These are phyloP conservation scores for Sordaria brevicollis DNA, from an alignment of 495 filamentous ascomycete species.

Conservation along the genomic window DNA sequence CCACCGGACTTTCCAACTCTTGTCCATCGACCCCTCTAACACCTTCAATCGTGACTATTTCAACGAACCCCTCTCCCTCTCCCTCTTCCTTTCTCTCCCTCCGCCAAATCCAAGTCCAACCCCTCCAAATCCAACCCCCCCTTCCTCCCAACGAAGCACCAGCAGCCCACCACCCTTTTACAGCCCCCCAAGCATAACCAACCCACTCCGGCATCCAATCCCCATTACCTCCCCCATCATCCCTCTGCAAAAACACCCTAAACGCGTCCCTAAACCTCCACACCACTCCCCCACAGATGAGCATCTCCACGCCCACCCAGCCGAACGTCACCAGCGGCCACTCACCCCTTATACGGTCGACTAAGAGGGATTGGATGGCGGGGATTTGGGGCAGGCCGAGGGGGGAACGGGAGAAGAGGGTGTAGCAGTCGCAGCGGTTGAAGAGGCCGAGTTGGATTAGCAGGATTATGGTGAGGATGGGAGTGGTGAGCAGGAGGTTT, in stretches of 20 bases:
- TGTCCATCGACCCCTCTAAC: too few relatives aligned
- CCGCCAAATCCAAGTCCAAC: too few relatives aligned
- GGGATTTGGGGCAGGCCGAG: slow-evolving; percentile 6
- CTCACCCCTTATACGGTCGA: slow-evolving; percentile 1
- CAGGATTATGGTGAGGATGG: background rate
- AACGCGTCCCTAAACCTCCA: slow-evolving; percentile 4
- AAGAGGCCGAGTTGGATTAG: slow-evolving; percentile 9
- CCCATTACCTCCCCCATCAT: background rate
- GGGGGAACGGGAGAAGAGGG: slow-evolving; percentile 2
- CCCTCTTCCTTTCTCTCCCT: too few relatives aligned
- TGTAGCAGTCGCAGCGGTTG: slow-evolving; percentile 10
- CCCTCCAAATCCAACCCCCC: too few relatives aligned
- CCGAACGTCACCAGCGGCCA: slow-evolving; percentile 8
- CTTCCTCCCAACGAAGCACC: too few relatives aligned
- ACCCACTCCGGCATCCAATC: too few relatives aligned
- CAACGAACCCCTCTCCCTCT: too few relatives aligned
- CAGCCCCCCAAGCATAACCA: too few relatives aligned
- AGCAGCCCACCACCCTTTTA: too few relatives aligned
- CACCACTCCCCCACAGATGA: background rate
- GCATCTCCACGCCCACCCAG: slow-evolving; percentile 5
- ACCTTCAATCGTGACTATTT: too few relatives aligned
- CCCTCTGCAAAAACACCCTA: slow-evolving; percentile 5
- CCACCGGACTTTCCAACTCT: too few relatives aligned
- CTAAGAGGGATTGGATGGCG: slow-evolving; percentile 1
- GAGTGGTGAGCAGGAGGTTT: too few relatives aligned